Base-by-base conservation (phyloP, 78 protist species). In the Dictyostelium citrinum region DNA sequence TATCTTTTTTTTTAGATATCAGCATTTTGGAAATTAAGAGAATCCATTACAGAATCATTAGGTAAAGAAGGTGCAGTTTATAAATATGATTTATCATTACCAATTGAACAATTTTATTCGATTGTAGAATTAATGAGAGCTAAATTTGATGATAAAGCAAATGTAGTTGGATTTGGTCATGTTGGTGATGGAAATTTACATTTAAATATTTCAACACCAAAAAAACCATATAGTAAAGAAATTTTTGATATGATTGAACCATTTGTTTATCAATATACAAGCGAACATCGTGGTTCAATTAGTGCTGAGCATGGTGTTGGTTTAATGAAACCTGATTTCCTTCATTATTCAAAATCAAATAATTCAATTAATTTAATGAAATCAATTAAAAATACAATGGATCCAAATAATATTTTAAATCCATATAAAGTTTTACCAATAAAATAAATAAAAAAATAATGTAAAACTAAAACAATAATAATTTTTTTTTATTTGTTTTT, bases 231-330 rank as follows among this genome's bases (percentile, higher is more conserved):
- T 67, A 22, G 31, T 16, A 51, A 64, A 29, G 92, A 83, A 17
- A 71, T 94, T 10, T 31, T 51, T 3, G 60, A 17, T 2, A 24
- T 64, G 31, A 82, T 96, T 35, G 98, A 97, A 81, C 98, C 99
- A 29, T 98, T 71, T 45, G 97, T 97, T 22, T 98, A 91, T 81
- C 96, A 98, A 60, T 95, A 79, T 74, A 94, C 97, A 17, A 79
- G 91, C 61, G 49, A 72, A 17, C 75, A 91, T 41, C 22, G 81
- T 11, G 99, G 99, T 4, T 39, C 83, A 33, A 82, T 98, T 49
- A 75, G 93, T 10, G 99, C 99, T 0, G 99, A 98, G 75, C 99
- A 98, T 71, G 99, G 99, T 14, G 41, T 98, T 12, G 99, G 99
- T 43, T 43, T 33, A 68, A 96, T 91, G 97, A 98, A 98, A 90